Percentiles rank a stretch among this genome's conserved stretches.
Evolutionary conservation across 192 early-diverging fungal species (phyloP).

Genomic region (Endogone sp.): DNA sequence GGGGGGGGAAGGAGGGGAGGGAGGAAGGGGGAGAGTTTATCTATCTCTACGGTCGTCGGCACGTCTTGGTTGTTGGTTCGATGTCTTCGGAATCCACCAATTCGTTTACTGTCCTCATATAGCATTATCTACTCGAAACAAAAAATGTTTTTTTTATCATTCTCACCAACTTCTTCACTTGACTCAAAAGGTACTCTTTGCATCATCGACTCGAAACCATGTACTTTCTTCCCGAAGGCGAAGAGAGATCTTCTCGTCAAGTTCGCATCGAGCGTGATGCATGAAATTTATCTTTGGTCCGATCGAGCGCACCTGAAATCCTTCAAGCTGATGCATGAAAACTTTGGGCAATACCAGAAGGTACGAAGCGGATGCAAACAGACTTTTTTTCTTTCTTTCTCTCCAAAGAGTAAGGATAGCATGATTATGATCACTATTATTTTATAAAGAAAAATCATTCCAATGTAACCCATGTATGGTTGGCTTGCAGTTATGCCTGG

Average conservation of each 20-base stretch:
- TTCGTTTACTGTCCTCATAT: no score
- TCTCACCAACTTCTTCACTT: no score
- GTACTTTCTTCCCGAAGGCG: conserved; percentile 25
- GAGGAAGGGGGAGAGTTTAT: no score
- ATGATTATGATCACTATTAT: neutral
- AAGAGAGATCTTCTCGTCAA: conserved; percentile 28
- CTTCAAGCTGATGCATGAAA: conserved; percentile 39
- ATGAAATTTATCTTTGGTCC: conserved; percentile 44
- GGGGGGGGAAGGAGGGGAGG: conserved; percentile 15
- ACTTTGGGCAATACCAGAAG: conserved; percentile 26
- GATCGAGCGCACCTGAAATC: conserved; percentile 34
- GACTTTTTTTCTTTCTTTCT: no score
- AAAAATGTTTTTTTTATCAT: neutral
- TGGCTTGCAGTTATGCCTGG: neutral
- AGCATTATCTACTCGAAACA: neutral
- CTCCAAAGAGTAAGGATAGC: conserved; percentile 4
- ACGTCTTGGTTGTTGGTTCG: no score
- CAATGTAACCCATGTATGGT: neutral
- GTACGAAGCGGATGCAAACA: conserved; percentile 12
- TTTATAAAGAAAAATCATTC: neutral
- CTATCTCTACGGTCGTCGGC: no score
- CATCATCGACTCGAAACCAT: conserved; percentile 34
- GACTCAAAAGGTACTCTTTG: conserved; percentile 43
- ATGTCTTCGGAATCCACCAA: no score
- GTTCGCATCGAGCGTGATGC: conserved; percentile 40